phyloP scores from a whole-genome alignment of 306 rosid genomes.

The Fragaria ananassa region DNA sequence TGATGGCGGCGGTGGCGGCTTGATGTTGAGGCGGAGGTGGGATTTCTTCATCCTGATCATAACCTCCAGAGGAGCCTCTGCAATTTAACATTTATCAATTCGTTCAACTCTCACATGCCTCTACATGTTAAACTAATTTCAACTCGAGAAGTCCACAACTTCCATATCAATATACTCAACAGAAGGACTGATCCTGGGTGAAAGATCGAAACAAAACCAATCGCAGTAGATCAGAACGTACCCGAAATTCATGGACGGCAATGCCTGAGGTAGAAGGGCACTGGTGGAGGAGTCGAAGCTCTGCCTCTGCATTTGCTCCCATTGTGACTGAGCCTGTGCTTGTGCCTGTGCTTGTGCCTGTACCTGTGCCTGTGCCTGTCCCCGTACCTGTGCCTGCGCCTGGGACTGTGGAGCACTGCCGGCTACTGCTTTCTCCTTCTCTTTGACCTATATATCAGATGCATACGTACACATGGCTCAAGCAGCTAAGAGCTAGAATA shows the following conservation, averaged over 20 bases:
- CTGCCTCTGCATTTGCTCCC: constrained; percentile 23
- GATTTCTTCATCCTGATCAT: neutral
- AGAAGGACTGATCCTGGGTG: neutral
- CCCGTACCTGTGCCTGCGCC: constrained; percentile 20
- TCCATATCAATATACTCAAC: neutral
- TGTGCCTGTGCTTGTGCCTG: neutral
- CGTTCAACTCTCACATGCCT: neutral
- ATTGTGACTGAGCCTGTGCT: neutral
- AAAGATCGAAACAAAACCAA: neutral
- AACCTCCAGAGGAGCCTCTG: neutral
- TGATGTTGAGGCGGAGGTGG: neutral
- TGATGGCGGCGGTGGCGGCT: neutral
- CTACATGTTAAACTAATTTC: neutral
- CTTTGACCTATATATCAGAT: constrained; percentile 44
- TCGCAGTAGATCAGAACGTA: constrained; percentile 10
- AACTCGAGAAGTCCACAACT: neutral
- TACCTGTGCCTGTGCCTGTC: constrained; percentile 34
- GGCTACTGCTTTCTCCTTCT: constrained; percentile 48
- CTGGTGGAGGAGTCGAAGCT: constrained; percentile 18
- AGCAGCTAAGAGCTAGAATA: neutral
- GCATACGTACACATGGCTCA: neutral
- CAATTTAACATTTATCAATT: neutral
- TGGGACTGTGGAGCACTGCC: constrained; percentile 25
- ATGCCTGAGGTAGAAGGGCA: constrained; percentile 32
- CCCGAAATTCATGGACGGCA: constrained; percentile 45